Percentiles rank a stretch among this genome's conserved stretches.
These are phyloP conservation scores for Staphylotrichum tortipilum DNA, from an alignment of 495 filamentous ascomycete genomes.

Conservation along the genomic window DNA sequence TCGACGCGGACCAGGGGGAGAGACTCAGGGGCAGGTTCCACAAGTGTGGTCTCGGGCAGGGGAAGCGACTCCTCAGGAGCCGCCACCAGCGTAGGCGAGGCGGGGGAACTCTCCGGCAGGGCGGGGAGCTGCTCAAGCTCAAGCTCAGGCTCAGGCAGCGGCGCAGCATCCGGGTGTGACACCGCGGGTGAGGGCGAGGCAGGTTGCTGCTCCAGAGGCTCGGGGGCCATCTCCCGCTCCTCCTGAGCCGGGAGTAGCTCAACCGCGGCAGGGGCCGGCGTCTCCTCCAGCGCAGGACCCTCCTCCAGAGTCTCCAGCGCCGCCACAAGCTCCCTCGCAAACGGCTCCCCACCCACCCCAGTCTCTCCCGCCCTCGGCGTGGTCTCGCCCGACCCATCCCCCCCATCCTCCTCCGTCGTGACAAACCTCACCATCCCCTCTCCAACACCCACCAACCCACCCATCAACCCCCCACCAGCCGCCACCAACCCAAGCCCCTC, in stretches of 20 bases:
- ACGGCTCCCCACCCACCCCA: too few species aligned
- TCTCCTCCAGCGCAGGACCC: conserved; percentile 6
- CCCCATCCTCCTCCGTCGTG: too few species aligned
- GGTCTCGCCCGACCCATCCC: conserved; percentile 25
- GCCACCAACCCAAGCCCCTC: not conserved
- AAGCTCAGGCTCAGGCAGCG: too few species aligned
- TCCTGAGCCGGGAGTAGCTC: not conserved
- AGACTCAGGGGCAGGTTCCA: not conserved
- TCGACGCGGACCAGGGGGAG: too few species aligned
- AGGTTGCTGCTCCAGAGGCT: not conserved
- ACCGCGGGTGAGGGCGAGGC: too few species aligned
- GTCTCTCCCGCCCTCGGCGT: conserved; percentile 33
- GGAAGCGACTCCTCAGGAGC: not conserved
- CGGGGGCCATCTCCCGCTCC: not conserved
- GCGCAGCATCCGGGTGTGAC: too few species aligned
- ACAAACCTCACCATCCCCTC: not conserved
- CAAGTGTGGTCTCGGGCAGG: conserved; percentile 1
- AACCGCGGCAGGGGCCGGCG: not conserved
- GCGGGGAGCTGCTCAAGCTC: conserved; percentile 4
- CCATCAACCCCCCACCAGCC: conserved; percentile 19
- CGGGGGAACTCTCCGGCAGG: conserved; percentile 8
- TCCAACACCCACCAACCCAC: not conserved
- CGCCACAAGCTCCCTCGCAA: not conserved
- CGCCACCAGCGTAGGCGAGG: not conserved
- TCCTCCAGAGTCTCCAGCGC: not conserved